A percentile compares a stretch with the other conserved stretches of the same genome.
phyloP scores from a whole-genome alignment of 163 green algal species.

The Picocystis sp. region DNA sequence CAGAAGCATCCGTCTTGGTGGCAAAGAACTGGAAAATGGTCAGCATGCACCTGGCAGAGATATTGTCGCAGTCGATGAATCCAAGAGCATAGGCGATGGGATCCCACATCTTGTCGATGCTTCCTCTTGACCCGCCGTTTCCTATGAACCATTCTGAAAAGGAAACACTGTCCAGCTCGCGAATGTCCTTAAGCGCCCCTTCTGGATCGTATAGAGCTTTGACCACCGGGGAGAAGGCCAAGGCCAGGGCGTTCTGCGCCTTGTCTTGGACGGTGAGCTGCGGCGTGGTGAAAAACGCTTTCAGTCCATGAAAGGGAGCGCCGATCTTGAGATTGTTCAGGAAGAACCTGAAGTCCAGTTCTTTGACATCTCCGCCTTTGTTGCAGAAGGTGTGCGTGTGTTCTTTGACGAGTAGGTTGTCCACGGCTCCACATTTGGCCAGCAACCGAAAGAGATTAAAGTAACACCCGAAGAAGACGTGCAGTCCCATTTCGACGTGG shows the following conservation, averaged over 20 bases:
- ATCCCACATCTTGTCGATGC: constrained; percentile 92
- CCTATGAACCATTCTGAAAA: constrained; percentile 78
- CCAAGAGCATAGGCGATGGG: constrained; percentile 89
- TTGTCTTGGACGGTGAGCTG: constrained; percentile 30
- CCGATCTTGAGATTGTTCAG: constrained; percentile 64
- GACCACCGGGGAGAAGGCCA: constrained; percentile 83
- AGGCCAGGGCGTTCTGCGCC: constrained; percentile 63
- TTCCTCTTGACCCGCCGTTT: constrained; percentile 40
- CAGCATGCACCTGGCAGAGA: constrained; percentile 87
- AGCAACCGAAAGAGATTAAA: constrained; percentile 95
- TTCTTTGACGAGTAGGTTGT: constrained; percentile 89
- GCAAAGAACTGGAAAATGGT: constrained; percentile 91
- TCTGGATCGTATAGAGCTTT: constrained; percentile 79
- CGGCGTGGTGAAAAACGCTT: constrained; percentile 21
- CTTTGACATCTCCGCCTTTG: constrained; percentile 51
- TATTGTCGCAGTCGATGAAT: constrained; percentile 93
- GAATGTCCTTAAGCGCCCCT: constrained; percentile 70
- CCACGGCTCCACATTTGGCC: constrained; percentile 73
- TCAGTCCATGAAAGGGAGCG: constrained; percentile 72
- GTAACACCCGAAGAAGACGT: constrained; percentile 82
- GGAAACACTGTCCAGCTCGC: constrained; percentile 61
- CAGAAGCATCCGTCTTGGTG: constrained; percentile 87
- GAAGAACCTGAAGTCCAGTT: constrained; percentile 84
- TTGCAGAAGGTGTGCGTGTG: constrained; percentile 95
- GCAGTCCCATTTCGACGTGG: constrained; percentile 71